These are phyloP conservation scores for Zopfia rhizophila DNA, from an alignment of 2,329 filamentous ascomycete genomes.

Conservation along the genomic window DNA sequence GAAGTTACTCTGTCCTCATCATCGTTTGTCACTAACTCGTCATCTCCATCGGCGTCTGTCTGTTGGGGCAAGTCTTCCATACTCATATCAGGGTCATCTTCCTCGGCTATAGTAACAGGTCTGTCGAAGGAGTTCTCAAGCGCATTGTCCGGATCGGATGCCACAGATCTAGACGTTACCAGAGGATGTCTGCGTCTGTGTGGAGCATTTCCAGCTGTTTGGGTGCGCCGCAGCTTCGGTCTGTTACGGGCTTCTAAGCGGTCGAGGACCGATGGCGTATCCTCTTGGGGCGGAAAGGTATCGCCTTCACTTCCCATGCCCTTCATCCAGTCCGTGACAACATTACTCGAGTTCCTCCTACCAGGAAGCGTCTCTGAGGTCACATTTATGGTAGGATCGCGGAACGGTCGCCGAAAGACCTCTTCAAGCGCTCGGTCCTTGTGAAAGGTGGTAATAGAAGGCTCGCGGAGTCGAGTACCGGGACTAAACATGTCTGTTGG, in stretches of 20 bases:
- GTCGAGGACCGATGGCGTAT: conserved; percentile 68
- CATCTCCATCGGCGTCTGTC: conserved; percentile 87
- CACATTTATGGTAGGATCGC: conserved; percentile 61
- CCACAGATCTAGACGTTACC: conserved; percentile 62
- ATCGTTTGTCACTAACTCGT: conserved; percentile 84
- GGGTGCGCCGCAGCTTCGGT: conserved; percentile 64
- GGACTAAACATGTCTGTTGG: conserved; percentile 75
- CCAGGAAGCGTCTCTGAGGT: conserved; percentile 57
- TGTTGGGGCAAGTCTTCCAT: conserved; percentile 64
- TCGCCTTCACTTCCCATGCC: conserved; percentile 65
- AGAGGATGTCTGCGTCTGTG: conserved; percentile 59
- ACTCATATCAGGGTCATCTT: conserved; percentile 54
- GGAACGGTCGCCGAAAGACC: conserved; percentile 79
- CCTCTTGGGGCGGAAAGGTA: conserved; percentile 67
- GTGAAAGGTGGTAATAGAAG: conserved; percentile 86
- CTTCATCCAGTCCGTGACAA: conserved; percentile 93
- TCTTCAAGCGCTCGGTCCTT: conserved; percentile 92
- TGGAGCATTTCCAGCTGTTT: conserved; percentile 47
- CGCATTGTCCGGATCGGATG: conserved; percentile 65
- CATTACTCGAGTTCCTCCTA: conserved; percentile 78
- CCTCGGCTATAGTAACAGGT: conserved; percentile 56
- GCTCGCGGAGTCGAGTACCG: conserved; percentile 75
- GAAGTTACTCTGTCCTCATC: conserved; percentile 56
- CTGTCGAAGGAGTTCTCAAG: conserved; percentile 41
- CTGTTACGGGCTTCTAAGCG: conserved; percentile 64